Evolutionary conservation across 1,284 basidiomycete genomes (phyloP), one percentile per base, ranked within the genome.

Genomic region (Boletellus deceptivus): DNA sequence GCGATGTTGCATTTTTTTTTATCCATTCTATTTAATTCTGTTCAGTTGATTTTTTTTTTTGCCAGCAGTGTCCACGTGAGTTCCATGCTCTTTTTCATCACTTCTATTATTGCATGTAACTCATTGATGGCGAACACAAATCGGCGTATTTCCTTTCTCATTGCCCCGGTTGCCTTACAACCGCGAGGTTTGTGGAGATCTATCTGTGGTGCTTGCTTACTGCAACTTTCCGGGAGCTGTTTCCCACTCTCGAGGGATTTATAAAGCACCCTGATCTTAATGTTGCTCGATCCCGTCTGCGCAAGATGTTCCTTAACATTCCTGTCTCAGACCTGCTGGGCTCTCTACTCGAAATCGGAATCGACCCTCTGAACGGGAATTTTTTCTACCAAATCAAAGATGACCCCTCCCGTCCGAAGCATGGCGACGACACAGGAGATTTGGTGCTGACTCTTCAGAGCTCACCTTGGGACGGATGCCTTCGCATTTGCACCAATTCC

Each of bases 231-330:
- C 11, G 7, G 3, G 29, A 31, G 4, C 29, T 6, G 13, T 31
- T 31, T 31, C 29, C 11, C 29, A 31, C 7, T 13, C 3, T 11
- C 8, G 29, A 22, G 38, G 2, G 16, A 10, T 37, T 9, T 37
- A 38, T 20, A 20, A 38, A 38, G 20, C 36, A 10, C 18, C 6
- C 20, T 16, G 11, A 22, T 24, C 13, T 31, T 11, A 14, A 13
- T 13, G 29, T 31, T 14, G 29, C 13, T 38, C 37, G 13, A 22
- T 38, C 10, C 13, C 37, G 5, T 24, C 8, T 9, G 6, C 6
- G 37, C 42, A 54, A 31, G 4, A 45, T 43, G 36, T 42, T 46
- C 16, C 52, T 45, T n/a, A 34, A 46, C 51, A 54, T 40, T 18
- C 53, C 34, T 37, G 22, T 44, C 43, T 43, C 24, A 36, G 25